phyloP scores from a whole-genome alignment of 2,329 filamentous ascomycete species.

The Alternaria dauci region DNA sequence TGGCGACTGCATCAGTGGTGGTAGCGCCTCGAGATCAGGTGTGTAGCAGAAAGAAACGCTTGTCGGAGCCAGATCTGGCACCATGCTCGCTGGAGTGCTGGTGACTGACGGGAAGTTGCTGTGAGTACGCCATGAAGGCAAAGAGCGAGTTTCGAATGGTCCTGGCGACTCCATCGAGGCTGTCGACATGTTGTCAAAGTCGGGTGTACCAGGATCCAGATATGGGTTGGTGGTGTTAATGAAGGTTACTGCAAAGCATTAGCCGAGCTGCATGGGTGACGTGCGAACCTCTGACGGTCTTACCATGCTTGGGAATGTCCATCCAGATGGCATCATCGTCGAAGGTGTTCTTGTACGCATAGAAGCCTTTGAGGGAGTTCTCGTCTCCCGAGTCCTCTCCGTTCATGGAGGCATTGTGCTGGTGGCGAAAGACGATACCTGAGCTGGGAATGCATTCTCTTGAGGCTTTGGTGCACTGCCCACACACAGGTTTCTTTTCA shows the following conservation, averaged over 20 bases:
- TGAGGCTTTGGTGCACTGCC: constrained; percentile 68
- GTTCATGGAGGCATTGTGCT: constrained; percentile 75
- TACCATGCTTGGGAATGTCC: constrained; percentile 67
- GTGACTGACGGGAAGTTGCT: constrained; percentile 36
- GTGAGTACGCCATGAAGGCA: constrained; percentile 40
- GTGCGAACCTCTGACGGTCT: constrained; percentile 15
- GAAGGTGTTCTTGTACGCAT: constrained; percentile 73
- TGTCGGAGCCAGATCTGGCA: constrained; percentile 63
- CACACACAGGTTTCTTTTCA: constrained; percentile 67
- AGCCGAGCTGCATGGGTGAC: constrained; percentile 9
- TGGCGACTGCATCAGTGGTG: constrained; percentile 43
- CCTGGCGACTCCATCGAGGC: constrained; percentile 44
- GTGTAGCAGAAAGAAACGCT: constrained; percentile 40
- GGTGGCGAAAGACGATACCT: constrained; percentile 71
- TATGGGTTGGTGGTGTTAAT: constrained; percentile 70
- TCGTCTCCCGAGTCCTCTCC: constrained; percentile 55
- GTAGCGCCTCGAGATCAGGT: constrained; percentile 40
- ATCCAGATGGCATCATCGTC: constrained; percentile 68
- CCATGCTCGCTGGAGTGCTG: constrained; percentile 54
- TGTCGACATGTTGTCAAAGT: constrained; percentile 45
- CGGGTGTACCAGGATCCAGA: constrained; percentile 56
- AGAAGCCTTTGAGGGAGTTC: constrained; percentile 66
- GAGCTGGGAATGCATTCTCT: constrained; percentile 68
- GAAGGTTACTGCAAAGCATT: constrained; percentile 62
- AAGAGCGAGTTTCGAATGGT: constrained; percentile 38